These are phyloP conservation scores for Monilinia fructigena DNA, from an alignment of 2,329 filamentous ascomycete species.

Conservation along the genomic window DNA sequence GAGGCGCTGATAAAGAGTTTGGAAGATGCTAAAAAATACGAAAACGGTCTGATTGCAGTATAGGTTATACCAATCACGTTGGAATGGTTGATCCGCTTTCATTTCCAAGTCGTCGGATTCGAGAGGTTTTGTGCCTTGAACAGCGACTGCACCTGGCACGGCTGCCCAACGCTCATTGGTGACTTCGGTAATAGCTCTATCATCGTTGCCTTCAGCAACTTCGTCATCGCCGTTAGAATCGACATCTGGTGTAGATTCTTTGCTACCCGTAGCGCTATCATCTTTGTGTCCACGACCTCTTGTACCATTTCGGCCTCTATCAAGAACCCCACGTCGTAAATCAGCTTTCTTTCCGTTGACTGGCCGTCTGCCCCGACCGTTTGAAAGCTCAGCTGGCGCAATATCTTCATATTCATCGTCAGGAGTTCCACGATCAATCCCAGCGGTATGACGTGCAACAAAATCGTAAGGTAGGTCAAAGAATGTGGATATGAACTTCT, in stretches of 20 bases:
- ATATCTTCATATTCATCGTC: constrained; percentile 70
- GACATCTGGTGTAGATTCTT: constrained; percentile 84
- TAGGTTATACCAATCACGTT: constrained; percentile 79
- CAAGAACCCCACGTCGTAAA: constrained; percentile 81
- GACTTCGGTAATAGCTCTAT: constrained; percentile 59
- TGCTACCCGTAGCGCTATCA: constrained; percentile 76
- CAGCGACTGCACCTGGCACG: constrained; percentile 55
- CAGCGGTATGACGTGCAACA: constrained; percentile 64
- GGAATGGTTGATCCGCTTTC: constrained; percentile 77
- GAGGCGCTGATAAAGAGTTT: constrained; percentile 84
- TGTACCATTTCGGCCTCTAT: constrained; percentile 70
- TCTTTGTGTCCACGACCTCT: constrained; percentile 72
- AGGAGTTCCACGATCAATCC: constrained; percentile 67
- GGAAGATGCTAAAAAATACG: constrained; percentile 91
- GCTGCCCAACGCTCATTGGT: constrained; percentile 66
- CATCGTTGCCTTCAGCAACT: constrained; percentile 59
- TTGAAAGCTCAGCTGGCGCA: constrained; percentile 67
- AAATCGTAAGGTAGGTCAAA: constrained; percentile 72
- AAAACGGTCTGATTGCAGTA: constrained; percentile 91
- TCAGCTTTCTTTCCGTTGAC: constrained; percentile 71
- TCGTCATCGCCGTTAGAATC: constrained; percentile 78
- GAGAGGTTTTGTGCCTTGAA: constrained; percentile 52
- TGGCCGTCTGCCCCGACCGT: constrained; percentile 62
- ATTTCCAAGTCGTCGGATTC: constrained; percentile 59
- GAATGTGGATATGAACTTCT: constrained; percentile 72